Base-by-base conservation (phyloP, 768 basidiomycete species). In the Mycena olivaceomarginata region DNA sequence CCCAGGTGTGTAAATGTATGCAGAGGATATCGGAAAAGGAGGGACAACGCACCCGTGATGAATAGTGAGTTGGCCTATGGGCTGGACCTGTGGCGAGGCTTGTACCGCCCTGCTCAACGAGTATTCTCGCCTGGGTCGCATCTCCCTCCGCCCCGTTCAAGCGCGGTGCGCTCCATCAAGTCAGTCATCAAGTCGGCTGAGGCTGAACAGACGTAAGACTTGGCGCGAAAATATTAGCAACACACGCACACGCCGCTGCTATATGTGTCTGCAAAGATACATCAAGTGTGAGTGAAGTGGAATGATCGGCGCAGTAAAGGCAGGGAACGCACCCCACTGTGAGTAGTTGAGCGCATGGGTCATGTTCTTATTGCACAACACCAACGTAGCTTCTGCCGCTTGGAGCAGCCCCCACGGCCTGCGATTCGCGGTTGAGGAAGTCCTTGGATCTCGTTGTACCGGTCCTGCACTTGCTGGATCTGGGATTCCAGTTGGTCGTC, bases 401-500 rank as follows among this genome's bases (percentile, higher is more conserved):
- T 83, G 81, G 22, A 90, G 82, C 5, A 89, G 76, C 67, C 87
- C 87, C 85, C 10, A 86, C 82, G 9, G 86, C 88, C 51, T 86
- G 86, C 56, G 85, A 87, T 81, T 89, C 87, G n/a, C 80, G 75
- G 59, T 87, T 88, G 8, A 89, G 72, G 9, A 77, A 77, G n/a
- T 31, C 77, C 80, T 72, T 89, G 88, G n/a, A 87, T 81, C 73
- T 85, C 77, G 56, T 87, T 85, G 76, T 89, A 84, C 13, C 80
- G 76, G 39, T 70, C 80, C 46, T 86, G 83, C 0, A 86, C 86
- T 43, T 79, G 81, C 22, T 82, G 78, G n/a, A 89, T 78, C 51
- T 86, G 81, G 60, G 87, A 83, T 79, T 89, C 88, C n/a, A 89
- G 82, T 22, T 81, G 82, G 75, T 89, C 89, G 57, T 89, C 89